phyloP scores from a whole-genome alignment of 352 stramenopile genomes.

The Poterioochromonas sp. region DNA sequence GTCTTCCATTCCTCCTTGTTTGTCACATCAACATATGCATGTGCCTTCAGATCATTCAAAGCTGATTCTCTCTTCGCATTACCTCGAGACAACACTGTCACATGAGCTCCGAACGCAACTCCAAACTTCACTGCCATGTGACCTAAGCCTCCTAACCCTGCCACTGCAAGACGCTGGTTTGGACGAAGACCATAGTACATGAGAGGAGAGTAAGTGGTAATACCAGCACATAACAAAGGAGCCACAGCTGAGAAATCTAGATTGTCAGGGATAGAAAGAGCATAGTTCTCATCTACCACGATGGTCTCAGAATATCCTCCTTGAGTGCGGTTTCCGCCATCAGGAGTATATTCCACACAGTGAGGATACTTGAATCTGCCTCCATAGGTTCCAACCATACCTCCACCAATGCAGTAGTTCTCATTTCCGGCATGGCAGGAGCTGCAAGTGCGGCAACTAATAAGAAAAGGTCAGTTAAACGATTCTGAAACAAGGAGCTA shows the following conservation, averaged over 20 bases:
- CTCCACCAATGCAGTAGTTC: slow-evolving; percentile 50
- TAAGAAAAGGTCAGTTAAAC: slow-evolving; percentile 59
- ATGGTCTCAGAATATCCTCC: slow-evolving; percentile 65
- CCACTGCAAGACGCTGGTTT: slow-evolving; percentile 54
- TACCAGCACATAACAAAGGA: slow-evolving; percentile 66
- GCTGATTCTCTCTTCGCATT: slow-evolving; percentile 59
- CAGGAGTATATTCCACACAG: neutral
- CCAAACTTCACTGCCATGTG: slow-evolving; percentile 70
- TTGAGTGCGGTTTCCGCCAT: slow-evolving; percentile 43
- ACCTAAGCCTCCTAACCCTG: slow-evolving; percentile 68
- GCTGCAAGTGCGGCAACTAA: slow-evolving; percentile 56
- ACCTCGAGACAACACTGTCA: slow-evolving; percentile 61
- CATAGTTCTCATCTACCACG: slow-evolving; percentile 55
- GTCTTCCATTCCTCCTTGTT: slow-evolving; percentile 47
- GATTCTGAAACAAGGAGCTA: slow-evolving; percentile 49
- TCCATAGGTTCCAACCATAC: neutral
- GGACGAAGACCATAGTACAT: slow-evolving; percentile 54
- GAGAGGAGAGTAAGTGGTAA: slow-evolving; percentile 66
- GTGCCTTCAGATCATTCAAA: slow-evolving; percentile 55
- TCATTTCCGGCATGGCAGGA: slow-evolving; percentile 55
- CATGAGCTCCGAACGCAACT: slow-evolving; percentile 57
- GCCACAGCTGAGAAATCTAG: slow-evolving; percentile 55
- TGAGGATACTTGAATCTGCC: neutral
- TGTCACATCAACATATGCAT: slow-evolving; percentile 57
- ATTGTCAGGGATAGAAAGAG: slow-evolving; percentile 61